Percentiles rank a stretch among this genome's conserved stretches.
Evolutionary conservation across 2,329 filamentous ascomycete species (phyloP).

Genomic region (Aspergillus sp.): DNA sequence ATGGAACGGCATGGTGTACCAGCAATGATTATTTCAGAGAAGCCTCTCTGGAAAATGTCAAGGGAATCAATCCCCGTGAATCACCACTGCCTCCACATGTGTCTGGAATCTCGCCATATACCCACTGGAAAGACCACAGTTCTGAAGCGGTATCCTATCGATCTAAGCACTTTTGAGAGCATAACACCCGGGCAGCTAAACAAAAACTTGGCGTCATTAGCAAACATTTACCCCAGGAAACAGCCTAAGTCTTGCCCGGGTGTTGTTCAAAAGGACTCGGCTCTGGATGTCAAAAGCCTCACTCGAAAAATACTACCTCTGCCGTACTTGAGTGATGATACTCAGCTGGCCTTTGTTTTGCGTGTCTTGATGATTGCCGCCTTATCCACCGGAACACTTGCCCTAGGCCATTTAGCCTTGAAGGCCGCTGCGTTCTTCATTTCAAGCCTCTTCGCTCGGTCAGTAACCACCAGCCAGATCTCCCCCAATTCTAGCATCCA

Average conservation of each 20-base stretch:
- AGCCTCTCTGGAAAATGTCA: constrained; percentile 41
- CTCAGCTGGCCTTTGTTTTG: constrained; percentile 25
- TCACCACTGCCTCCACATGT: constrained; percentile 44
- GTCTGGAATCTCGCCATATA: constrained; percentile 40
- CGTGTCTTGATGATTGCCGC: constrained; percentile 30
- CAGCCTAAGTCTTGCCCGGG: constrained; percentile 18
- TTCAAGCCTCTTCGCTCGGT: constrained; percentile 25
- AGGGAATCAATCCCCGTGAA: constrained; percentile 39
- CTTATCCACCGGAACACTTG: constrained; percentile 29
- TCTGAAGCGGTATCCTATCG: constrained; percentile 44
- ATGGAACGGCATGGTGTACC: constrained; percentile 46
- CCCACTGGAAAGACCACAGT: constrained; percentile 35
- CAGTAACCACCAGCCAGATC: constrained; percentile 22
- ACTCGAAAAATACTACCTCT: constrained; percentile 25
- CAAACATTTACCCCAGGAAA: constrained; percentile 31
- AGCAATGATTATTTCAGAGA: constrained; percentile 46
- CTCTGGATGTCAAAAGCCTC: constrained; percentile 26
- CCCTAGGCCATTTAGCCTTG: constrained; percentile 32
- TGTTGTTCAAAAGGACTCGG: constrained; percentile 11
- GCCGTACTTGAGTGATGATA: constrained; percentile 21
- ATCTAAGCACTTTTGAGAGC: constrained; percentile 48
- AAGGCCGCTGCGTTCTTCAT: constrained; percentile 25
- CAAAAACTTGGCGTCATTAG: constrained; percentile 46
- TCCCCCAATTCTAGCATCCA: constrained; percentile 15
- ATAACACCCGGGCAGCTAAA: constrained; percentile 49